Base-by-base conservation (phyloP, 805 yeast genomes). In the Kuraishia borneana region DNA sequence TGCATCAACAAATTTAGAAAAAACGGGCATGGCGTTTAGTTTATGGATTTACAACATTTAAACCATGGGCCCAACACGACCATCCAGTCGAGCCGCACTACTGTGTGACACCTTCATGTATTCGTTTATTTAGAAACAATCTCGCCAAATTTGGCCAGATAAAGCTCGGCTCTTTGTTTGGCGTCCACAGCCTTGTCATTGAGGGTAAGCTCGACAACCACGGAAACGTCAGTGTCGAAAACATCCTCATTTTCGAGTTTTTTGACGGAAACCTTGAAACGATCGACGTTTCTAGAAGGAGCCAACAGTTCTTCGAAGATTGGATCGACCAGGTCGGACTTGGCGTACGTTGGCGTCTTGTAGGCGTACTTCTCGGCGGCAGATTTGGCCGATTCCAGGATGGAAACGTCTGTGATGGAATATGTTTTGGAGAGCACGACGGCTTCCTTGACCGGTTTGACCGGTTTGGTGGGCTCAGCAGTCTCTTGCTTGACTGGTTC, bases 291-390 rank as follows among this genome's bases (percentile, higher is more conserved):
- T 36, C 53, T 44, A 21, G 65, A 43, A 18, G 73, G 70, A 0
- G 74, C 66, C 35, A 76, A 44, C 36, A 79, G 47, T 12, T 63
- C 72, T 44, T 79, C 88, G 43, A 79, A 76, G 4, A 68, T 41
- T 5, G 78, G 69, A 45, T 78, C 85, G 38, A 65, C 65, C 41
- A 64, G 62, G 28, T 70, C 75, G 5, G 76, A 67, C 28, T 42
- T 53, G 28, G 29, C 48, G 38, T 49, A 42, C 51, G 59, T 20
- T 55, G 57, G 33, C 34, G 50, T 31, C 46, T 58, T 46, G 45
- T 65, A 64, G 10, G 76, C 63, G 42, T 49, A 57, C 27, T 50
- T 50, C 42, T 65, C 62, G 14, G 81, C 74, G 22, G 58, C 43
- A 31, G 58, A 51, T 21, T 42, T 35, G 20, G 74, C 52, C 1